Conservation (phyloP, 2,329 filamentous ascomycete species). For the Chaetomiaceae sp. region DNA sequence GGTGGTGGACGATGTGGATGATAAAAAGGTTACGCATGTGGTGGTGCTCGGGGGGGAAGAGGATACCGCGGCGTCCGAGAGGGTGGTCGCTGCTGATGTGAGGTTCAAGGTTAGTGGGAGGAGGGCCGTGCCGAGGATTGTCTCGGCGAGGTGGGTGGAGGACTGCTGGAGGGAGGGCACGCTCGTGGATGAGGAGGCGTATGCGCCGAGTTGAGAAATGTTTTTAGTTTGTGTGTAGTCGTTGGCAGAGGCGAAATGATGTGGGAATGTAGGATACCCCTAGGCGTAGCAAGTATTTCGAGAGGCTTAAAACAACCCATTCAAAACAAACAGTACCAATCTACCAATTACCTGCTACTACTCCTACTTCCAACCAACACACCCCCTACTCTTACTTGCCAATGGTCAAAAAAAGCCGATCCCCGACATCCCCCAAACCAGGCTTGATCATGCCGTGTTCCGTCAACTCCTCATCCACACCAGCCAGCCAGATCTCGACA, state of each 20-base stretch:
- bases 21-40: constrained; percentile 64
- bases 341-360: too few relatives aligned
- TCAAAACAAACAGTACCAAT: too few relatives aligned
- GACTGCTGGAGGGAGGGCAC: constrained; percentile 78
- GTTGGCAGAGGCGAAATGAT: neutral
- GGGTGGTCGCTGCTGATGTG: constrained; percentile 39
- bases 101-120: constrained; percentile 42
- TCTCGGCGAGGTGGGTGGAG: constrained; percentile 67
- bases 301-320: too few relatives aligned
- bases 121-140: constrained; percentile 59
- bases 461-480: constrained; percentile 69
- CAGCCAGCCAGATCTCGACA: constrained; percentile 77
- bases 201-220: constrained; percentile 17
- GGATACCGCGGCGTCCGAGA: constrained; percentile 31
- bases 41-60: constrained; percentile 50
- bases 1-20: constrained; percentile 46
- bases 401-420: constrained; percentile 81
- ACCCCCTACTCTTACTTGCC: constrained; percentile 65
- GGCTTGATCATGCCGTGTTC: constrained; percentile 85
- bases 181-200: constrained; percentile 68
- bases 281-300: too few relatives aligned
- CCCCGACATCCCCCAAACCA: constrained; percentile 84
- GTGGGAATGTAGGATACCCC: too few relatives aligned
- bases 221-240: neutral
- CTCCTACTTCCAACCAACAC: neutral